Percentiles rank a stretch among this genome's conserved stretches.
These are phyloP conservation scores for Nematocida displodere DNA, from an alignment of 371 early-diverging fungal species.

Conservation along the genomic window DNA sequence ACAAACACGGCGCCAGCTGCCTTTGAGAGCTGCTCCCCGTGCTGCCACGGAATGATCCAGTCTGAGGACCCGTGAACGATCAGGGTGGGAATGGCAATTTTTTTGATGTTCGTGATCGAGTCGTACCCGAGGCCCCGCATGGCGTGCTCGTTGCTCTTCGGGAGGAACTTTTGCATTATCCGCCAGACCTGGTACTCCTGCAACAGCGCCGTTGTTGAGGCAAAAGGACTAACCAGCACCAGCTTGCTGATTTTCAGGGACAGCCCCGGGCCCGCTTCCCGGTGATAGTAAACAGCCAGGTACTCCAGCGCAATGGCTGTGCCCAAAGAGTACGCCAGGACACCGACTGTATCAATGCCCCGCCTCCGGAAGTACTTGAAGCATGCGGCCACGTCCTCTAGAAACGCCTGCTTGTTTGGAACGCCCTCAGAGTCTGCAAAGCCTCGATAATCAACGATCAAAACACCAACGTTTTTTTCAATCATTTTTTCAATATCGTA, in stretches of 20 bases:
- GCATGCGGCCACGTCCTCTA: conserved; percentile 51
- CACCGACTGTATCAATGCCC: conserved; percentile 7
- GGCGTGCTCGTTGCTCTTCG: conserved; percentile 20
- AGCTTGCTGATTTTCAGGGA: conserved; percentile 13
- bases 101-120: conserved; percentile 50
- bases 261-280: neutral
- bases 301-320: conserved; percentile 59
- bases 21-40: conserved; percentile 40
- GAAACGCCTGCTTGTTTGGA: conserved; percentile 40
- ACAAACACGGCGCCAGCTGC: conserved; percentile 3
- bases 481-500: conserved; percentile 33
- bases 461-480: conserved; percentile 21
- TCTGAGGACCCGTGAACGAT: conserved; percentile 55
- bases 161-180: conserved; percentile 26
- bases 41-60: conserved; percentile 42
- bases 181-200: conserved; percentile 44
- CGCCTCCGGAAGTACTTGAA: conserved; percentile 44
- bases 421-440: conserved; percentile 61
- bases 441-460: conserved; percentile 60
- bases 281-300: conserved; percentile 17
- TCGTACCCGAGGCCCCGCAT: conserved; percentile 44
- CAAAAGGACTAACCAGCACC: conserved; percentile 54
- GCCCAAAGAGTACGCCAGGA: conserved; percentile 61
- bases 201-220: conserved; percentile 17
- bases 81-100: conserved; percentile 19